phyloP scores from a whole-genome alignment of 1,139 yeast species.

The Yamadazyma friedrichii region DNA sequence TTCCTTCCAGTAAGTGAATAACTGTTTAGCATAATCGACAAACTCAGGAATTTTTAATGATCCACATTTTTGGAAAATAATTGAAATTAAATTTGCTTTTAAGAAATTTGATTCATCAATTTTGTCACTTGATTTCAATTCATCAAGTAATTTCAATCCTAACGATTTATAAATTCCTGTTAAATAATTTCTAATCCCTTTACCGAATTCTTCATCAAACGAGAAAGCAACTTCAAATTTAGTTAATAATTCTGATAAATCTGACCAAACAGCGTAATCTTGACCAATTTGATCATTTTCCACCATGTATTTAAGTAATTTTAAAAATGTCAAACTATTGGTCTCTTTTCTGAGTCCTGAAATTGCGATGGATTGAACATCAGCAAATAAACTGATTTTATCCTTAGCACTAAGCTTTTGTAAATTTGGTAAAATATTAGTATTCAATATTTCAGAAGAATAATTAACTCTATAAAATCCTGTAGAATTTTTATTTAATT shows the following conservation, averaged over 20 bases:
- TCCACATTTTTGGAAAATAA: conserved; percentile 54
- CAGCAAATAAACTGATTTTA: conserved; percentile 67
- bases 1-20: conserved; percentile 37
- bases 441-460: conserved; percentile 45
- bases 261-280: conserved; percentile 64
- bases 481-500: conserved; percentile 59
- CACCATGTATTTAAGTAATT: conserved; percentile 43
- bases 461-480: conserved; percentile 73
- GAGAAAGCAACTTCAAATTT: conserved; percentile 47
- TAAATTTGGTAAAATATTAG: conserved; percentile 43
- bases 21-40: conserved; percentile 40
- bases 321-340: conserved; percentile 44
- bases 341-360: conserved; percentile 54
- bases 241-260: conserved; percentile 47
- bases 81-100: conserved; percentile 50
- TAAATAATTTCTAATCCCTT: conserved; percentile 40
- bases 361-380: conserved; percentile 56
- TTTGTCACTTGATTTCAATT: conserved; percentile 26
- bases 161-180: conserved; percentile 31
- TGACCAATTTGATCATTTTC: conserved; percentile 42
- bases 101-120: conserved; percentile 41
- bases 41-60: conserved; percentile 48
- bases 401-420: conserved; percentile 53
- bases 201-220: conserved; percentile 39
- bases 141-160: conserved; percentile 35